Conservation (phyloP, 2,329 filamentous ascomycete genomes). For the Aspergillus costaricaensis region DNA sequence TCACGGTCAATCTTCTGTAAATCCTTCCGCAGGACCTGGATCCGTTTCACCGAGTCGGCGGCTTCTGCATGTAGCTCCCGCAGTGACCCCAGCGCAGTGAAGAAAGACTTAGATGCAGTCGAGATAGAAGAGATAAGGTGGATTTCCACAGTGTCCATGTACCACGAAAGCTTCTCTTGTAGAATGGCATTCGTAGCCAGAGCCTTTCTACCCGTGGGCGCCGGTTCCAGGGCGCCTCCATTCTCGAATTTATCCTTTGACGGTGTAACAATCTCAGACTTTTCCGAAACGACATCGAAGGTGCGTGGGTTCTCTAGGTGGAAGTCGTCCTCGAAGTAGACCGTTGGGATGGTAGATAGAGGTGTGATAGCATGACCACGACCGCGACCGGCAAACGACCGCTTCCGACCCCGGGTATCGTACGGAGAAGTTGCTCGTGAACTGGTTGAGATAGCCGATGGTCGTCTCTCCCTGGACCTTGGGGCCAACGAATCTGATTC, state of each 20-base stretch:
- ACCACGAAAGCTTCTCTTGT: slow-evolving; percentile 98
- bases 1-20: slow-evolving; percentile 79
- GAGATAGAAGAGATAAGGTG: slow-evolving; percentile 96
- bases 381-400: slow-evolving; percentile 56
- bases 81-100: slow-evolving; percentile 86
- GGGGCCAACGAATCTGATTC: slow-evolving; percentile 53
- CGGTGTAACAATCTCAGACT: slow-evolving; percentile 88
- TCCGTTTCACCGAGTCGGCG: slow-evolving; percentile 83
- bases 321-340: slow-evolving; percentile 95
- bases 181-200: slow-evolving; percentile 95
- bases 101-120: slow-evolving; percentile 92
- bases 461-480: slow-evolving; percentile 44
- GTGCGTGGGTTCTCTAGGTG: slow-evolving; percentile 93
- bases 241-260: slow-evolving; percentile 58
- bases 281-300: slow-evolving; percentile 94
- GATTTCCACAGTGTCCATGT: slow-evolving; percentile 98
- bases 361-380: slow-evolving; percentile 74
- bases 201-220: slow-evolving; percentile 67
- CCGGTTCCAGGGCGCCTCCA: slow-evolving; percentile 60
- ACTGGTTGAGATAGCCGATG: slow-evolving; percentile 45
- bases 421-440: slow-evolving; percentile 50
- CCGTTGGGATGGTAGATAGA: slow-evolving; percentile 83
- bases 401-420: slow-evolving; percentile 51
- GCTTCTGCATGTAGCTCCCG: slow-evolving; percentile 91
- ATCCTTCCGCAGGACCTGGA: slow-evolving; percentile 77